Conservation (phyloP, 1,284 basidiomycete genomes). For the Sporisorium sorghi region DNA sequence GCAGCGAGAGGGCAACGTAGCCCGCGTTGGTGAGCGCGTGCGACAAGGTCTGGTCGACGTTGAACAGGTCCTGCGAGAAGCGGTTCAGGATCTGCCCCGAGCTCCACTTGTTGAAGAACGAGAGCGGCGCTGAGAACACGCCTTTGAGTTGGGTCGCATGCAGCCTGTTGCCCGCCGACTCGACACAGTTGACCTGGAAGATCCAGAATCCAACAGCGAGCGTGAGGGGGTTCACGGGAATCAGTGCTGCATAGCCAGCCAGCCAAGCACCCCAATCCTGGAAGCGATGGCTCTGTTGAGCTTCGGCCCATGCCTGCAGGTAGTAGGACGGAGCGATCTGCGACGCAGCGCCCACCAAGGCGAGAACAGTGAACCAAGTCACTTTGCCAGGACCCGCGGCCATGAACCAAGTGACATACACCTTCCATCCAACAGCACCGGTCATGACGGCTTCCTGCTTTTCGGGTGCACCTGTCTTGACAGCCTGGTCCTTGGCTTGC, state of each 20-base stretch:
- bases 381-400: conserved; percentile 28
- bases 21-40: conserved; percentile 30
- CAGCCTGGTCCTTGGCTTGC: conserved; percentile 16
- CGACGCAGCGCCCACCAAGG: neutral
- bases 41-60: conserved; percentile 41
- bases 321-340: conserved; percentile 10
- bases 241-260: conserved; percentile 17
- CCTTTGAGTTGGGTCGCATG: conserved; percentile 39
- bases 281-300: conserved; percentile 34
- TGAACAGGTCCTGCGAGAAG: conserved; percentile 59
- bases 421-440: conserved; percentile 36
- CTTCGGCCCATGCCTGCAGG: conserved; percentile 45
- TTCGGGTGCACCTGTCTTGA: conserved; percentile 28
- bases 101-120: conserved; percentile 49
- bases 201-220: conserved; percentile 25
- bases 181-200: conserved; percentile 7
- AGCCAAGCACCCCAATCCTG: conserved; percentile 25
- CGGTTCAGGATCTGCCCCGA: conserved; percentile 55
- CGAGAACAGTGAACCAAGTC: neutral
- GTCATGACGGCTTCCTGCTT: conserved; percentile 42
- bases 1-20: conserved; percentile 8
- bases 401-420: conserved; percentile 30
- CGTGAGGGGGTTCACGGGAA: conserved; percentile 11
- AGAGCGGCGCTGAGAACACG: conserved; percentile 42
- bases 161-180: conserved; percentile 36